phyloP scores from a whole-genome alignment of 1,284 basidiomycete genomes.

The Austroboletus niveus region DNA sequence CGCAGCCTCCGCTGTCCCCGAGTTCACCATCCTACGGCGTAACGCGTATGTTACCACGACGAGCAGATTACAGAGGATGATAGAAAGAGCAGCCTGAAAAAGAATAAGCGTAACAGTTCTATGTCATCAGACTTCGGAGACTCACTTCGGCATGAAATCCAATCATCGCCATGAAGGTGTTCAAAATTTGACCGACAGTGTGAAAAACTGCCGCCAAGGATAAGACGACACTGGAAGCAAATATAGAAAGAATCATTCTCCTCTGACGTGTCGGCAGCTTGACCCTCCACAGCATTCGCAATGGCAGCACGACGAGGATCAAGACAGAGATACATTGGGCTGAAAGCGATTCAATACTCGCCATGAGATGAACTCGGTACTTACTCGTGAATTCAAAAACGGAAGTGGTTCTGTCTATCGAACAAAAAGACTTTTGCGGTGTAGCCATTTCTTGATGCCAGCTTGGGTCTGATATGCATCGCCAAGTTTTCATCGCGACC shows the following conservation, averaged over 20 bases:
- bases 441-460: background rate
- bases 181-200: constrained; percentile 3
- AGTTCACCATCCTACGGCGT: background rate
- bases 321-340: constrained; percentile 5
- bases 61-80: constrained; percentile 21
- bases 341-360: background rate
- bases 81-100: constrained; percentile 3
- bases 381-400: constrained; percentile 3
- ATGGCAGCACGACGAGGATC: constrained; percentile 11
- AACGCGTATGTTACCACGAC: constrained; percentile 18
- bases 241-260: constrained; percentile 14
- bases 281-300: constrained; percentile 16
- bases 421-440: background rate
- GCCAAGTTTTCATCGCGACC: background rate
- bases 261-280: constrained; percentile 12
- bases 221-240: constrained; percentile 10
- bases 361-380: background rate
- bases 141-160: constrained; percentile 9
- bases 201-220: constrained; percentile 9
- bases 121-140: background rate
- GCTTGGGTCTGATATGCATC: constrained; percentile 1
- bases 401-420: background rate
- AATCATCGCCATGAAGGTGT: background rate
- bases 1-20: too few relatives aligned
- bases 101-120: background rate